A percentile compares a stretch with the other conserved stretches of the same genome.
Conservation (phyloP, 495 filamentous ascomycete species). For the Evansstolkia leycettana region DNA sequence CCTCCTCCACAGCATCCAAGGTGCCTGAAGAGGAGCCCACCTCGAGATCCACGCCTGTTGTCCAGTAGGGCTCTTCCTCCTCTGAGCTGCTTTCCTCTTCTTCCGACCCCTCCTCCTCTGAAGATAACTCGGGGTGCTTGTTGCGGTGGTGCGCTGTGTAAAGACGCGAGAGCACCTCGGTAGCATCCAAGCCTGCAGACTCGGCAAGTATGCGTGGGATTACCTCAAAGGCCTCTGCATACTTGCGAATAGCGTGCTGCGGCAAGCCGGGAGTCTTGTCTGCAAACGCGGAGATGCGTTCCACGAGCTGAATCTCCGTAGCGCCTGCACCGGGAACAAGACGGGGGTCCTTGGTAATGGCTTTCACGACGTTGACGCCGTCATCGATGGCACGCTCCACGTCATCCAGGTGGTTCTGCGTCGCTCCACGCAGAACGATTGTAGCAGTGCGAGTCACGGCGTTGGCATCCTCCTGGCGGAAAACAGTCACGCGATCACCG, state of each 20-base stretch:
- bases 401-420: constrained; percentile 95
- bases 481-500: constrained; percentile 96
- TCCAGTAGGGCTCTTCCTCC: constrained; percentile 66
- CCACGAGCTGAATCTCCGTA: constrained; percentile 88
- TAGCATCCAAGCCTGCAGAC: constrained; percentile 88
- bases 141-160: constrained; percentile 81
- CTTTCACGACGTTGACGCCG: constrained; percentile 97
- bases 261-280: constrained; percentile 86
- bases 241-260: constrained; percentile 95
- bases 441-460: constrained; percentile 87
- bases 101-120: constrained; percentile 22
- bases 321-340: constrained; percentile 93
- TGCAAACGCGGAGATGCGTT: constrained; percentile 75
- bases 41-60: constrained; percentile 87
- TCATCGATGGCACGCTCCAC: constrained; percentile 96
- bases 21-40: constrained; percentile 68
- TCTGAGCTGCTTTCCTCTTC: constrained; percentile 29
- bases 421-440: constrained; percentile 88
- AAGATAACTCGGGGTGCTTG: constrained; percentile 12
- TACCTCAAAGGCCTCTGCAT: constrained; percentile 94
- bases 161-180: constrained; percentile 79
- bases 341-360: constrained; percentile 83
- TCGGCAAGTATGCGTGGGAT: constrained; percentile 88
- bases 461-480: constrained; percentile 89
- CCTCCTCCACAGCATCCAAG: constrained; percentile 76